These are phyloP conservation scores for Colletotrichum lini DNA, from an alignment of 2,329 filamentous ascomycete genomes.

Conservation along the genomic window DNA sequence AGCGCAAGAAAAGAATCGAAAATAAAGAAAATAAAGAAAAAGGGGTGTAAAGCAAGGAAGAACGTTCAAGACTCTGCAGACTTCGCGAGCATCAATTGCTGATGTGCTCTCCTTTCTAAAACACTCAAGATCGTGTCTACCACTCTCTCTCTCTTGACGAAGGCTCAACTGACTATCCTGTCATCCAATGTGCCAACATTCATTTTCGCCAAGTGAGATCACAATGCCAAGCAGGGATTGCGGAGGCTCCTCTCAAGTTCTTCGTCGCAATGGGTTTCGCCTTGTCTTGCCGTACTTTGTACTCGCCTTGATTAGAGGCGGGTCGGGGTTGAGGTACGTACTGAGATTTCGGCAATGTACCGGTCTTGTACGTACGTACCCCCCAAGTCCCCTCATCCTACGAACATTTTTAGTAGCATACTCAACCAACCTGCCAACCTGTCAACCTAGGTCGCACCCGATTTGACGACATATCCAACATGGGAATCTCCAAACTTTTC, in stretches of 20 bases:
- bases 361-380: not conserved
- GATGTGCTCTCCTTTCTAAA: not conserved
- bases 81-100: not conserved
- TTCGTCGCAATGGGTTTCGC: not conserved
- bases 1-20: too few species aligned
- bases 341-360: not conserved
- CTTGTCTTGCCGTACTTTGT: not conserved
- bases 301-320: not conserved
- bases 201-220: not conserved
- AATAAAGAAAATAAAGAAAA: too few species aligned
- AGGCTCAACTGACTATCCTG: too few species aligned
- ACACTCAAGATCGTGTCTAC: not conserved
- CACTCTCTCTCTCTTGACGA: not conserved
- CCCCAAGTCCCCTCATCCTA: not conserved
- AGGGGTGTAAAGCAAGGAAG: too few species aligned
- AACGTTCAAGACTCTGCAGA: not conserved
- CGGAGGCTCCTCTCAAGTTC: not conserved
- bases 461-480: conserved; percentile 36
- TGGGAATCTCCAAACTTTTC: conserved; percentile 42
- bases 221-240: not conserved
- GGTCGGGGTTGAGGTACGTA: not conserved
- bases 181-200: not conserved
- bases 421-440: not conserved
- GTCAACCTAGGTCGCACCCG: not conserved
- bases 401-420: conserved; percentile 1